A percentile compares a stretch with the other conserved stretches of the same genome.
These are phyloP conservation scores for Leccinum barrowsii DNA, from an alignment of 768 basidiomycete species.

Conservation along the genomic window DNA sequence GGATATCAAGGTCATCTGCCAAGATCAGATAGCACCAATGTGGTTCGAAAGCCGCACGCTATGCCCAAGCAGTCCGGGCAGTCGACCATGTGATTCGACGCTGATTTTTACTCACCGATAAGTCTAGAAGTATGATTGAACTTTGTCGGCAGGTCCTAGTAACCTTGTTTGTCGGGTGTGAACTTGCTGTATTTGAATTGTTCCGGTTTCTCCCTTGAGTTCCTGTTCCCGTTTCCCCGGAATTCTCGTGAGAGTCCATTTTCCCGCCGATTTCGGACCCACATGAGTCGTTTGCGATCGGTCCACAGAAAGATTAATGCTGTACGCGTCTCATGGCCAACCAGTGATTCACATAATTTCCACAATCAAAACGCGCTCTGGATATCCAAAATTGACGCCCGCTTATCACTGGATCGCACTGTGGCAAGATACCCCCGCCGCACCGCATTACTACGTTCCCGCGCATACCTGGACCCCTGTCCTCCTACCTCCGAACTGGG, in stretches of 20 bases:
- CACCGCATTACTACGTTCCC: no score
- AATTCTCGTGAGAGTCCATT: neutral
- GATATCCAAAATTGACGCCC: no score
- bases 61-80: neutral
- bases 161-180: neutral
- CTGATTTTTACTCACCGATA: conserved; percentile 9
- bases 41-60: no score
- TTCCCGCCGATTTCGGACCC: neutral
- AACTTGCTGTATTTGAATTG: neutral
- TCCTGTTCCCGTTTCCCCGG: neutral
- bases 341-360: no score
- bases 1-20: neutral
- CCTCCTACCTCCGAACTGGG: no score
- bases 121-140: neutral
- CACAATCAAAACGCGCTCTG: no score
- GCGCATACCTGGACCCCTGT: no score
- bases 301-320: neutral
- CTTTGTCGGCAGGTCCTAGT: neutral
- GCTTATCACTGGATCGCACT: no score
- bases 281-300: neutral
- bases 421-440: no score
- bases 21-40: neutral
- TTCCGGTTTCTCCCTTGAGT: neutral
- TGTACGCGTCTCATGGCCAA: no score
- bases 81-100: neutral